phyloP scores from a whole-genome alignment of 2,329 filamentous ascomycete genomes.

The Curvularia eragrostidis region DNA sequence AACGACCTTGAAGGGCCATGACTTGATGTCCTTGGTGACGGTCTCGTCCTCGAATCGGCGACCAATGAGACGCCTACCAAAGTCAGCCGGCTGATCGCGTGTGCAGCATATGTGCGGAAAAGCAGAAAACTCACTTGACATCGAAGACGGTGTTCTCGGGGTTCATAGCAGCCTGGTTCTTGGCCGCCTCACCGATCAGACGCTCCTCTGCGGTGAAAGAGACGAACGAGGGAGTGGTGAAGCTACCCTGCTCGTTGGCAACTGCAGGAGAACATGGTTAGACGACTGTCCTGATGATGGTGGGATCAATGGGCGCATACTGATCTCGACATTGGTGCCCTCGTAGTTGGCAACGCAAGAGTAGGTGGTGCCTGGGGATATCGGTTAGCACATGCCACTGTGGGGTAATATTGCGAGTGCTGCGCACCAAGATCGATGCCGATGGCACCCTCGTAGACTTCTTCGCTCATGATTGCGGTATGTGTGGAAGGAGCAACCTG shows the following conservation, averaged over 20 bases:
- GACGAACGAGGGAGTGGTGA: constrained; percentile 98
- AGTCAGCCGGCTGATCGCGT: constrained; percentile 38
- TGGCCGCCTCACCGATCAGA: constrained; percentile 98
- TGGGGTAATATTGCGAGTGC: constrained; percentile 34
- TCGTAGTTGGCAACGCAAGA: constrained; percentile 99
- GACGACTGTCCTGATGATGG: constrained; percentile 13
- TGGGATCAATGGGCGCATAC: constrained; percentile 57
- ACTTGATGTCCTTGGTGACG: constrained; percentile 98
- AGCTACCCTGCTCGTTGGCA: constrained; percentile 99
- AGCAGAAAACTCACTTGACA: constrained; percentile 78
- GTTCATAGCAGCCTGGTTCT: constrained; percentile 99
- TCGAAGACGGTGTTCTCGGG: constrained; percentile 98
- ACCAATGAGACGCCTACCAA: constrained; percentile 88
- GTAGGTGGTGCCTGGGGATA: constrained; percentile 87
- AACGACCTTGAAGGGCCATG: constrained; percentile 98
- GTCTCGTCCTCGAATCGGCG: constrained; percentile 93
- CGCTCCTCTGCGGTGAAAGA: constrained; percentile 99
- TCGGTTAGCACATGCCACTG: constrained; percentile 44
- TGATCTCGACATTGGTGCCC: constrained; percentile 99
- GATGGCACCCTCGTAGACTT: constrained; percentile 99
- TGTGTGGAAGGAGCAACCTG: constrained; percentile 39
- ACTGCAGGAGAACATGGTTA: constrained; percentile 58
- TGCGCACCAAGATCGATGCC: constrained; percentile 96
- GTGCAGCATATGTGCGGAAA: background rate
- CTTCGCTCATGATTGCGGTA: constrained; percentile 81